phyloP scores from a whole-genome alignment of 192 early-diverging fungal genomes.

The Phlyctochytrium bullatum region DNA sequence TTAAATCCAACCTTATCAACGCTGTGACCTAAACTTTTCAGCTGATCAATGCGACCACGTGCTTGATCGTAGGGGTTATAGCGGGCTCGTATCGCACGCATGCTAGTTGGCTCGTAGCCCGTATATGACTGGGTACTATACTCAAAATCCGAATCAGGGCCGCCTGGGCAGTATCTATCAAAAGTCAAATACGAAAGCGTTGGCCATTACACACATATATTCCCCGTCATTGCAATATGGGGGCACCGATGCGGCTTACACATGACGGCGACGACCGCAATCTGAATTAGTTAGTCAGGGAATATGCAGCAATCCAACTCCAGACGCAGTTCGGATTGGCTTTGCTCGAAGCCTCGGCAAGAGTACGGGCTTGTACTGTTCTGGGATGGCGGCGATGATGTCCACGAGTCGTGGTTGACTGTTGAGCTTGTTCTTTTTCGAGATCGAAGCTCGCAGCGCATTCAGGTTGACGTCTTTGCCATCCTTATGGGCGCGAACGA shows the following conservation, averaged over 20 bases:
- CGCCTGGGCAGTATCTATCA: constrained; percentile 86
- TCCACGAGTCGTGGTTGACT: constrained; percentile 94
- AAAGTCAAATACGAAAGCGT: constrained; percentile 29
- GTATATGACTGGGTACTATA: constrained; percentile 99
- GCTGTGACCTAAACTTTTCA: constrained; percentile 86
- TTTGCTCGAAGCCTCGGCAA: constrained; percentile 90
- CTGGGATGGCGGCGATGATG: constrained; percentile 97
- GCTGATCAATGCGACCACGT: constrained; percentile 89
- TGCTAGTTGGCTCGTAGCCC: constrained; percentile 97
- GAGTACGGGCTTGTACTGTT: constrained; percentile 80
- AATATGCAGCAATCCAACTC: constrained; percentile 49
- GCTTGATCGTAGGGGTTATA: constrained; percentile 98
- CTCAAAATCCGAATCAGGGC: constrained; percentile 99
- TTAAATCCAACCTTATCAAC: constrained; percentile 79
- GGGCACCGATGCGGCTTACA: constrained; percentile 97
- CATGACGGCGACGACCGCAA: constrained; percentile 95
- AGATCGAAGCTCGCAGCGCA: constrained; percentile 63
- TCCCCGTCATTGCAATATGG: constrained; percentile 98
- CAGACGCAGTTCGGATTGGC: constrained; percentile 92
- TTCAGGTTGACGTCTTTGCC: constrained; percentile 86
- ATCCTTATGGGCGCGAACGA: constrained; percentile 65
- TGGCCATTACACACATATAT: constrained; percentile 82
- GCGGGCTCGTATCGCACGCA: constrained; percentile 97
- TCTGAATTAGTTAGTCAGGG: no score
- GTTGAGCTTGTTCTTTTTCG: constrained; percentile 65